Evolutionary conservation across 305 asterid genomes (phyloP).

Genomic region (Rubia tinctorum): DNA sequence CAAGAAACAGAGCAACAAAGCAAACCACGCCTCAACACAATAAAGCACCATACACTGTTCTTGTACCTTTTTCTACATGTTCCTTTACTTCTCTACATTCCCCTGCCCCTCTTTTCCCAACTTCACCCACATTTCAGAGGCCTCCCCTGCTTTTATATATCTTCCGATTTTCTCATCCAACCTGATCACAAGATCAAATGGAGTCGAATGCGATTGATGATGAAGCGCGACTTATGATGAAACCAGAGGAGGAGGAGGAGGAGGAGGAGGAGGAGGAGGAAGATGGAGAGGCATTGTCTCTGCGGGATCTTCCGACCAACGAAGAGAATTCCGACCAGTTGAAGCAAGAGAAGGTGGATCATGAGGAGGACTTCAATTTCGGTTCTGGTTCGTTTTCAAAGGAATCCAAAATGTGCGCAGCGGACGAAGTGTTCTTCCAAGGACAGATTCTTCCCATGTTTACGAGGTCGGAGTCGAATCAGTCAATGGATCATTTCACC

Average conservation of each 20-base stretch:
- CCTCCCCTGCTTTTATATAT: background rate
- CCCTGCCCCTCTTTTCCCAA: slow-evolving; percentile 2
- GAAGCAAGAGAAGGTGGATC: slow-evolving; percentile 18
- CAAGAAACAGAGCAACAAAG: slow-evolving; percentile 6
- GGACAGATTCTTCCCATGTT: slow-evolving; percentile 72
- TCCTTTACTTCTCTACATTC: slow-evolving; percentile 6
- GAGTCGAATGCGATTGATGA: too few species aligned
- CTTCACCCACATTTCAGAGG: slow-evolving; percentile 2
- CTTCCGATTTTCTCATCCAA: too few species aligned
- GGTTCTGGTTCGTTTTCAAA: slow-evolving; percentile 26
- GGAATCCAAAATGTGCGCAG: slow-evolving; percentile 71
- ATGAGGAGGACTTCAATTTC: slow-evolving; percentile 61
- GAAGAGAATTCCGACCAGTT: slow-evolving; percentile 17
- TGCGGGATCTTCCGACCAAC: slow-evolving; percentile 73
- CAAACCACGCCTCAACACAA: slow-evolving; percentile 12
- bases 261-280: slow-evolving; percentile 27
- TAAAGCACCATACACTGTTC: background rate
- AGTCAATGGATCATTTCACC: slow-evolving; percentile 45
- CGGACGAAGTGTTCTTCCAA: slow-evolving; percentile 70
- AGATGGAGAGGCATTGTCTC: slow-evolving; percentile 68
- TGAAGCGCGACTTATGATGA: background rate
- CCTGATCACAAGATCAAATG: too few species aligned
- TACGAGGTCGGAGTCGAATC: slow-evolving; percentile 43
- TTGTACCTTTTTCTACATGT: background rate
- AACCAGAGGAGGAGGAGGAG: slow-evolving; percentile 18